These are phyloP conservation scores for Bryum argenteum DNA, from an alignment of 225 moss, liverwort and hornwort genomes.

Conservation along the genomic window DNA sequence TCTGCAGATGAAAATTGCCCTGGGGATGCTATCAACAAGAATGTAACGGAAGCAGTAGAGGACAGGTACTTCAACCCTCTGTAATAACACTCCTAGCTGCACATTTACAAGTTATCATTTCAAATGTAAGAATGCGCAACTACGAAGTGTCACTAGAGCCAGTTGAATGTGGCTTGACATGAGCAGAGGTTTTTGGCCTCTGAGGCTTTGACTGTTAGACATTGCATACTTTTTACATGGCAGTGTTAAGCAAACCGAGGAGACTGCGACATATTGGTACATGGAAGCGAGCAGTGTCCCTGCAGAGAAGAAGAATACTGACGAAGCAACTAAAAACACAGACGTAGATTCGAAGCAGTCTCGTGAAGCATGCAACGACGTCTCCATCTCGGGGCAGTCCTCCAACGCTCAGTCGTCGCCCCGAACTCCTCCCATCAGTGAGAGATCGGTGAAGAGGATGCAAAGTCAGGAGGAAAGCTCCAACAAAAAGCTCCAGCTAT, in stretches of 20 bases:
- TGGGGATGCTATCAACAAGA: constrained; percentile 50
- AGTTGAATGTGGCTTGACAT: too few relatives aligned
- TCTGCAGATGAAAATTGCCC: constrained; percentile 49
- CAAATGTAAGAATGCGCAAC: too few relatives aligned
- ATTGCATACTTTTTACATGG: too few relatives aligned
- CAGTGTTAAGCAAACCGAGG: constrained; percentile 36
- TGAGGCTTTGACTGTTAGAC: too few relatives aligned
- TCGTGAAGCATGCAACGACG: constrained; percentile 17
- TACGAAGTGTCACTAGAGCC: too few relatives aligned
- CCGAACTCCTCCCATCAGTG: constrained; percentile 50
- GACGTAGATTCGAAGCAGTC: constrained; percentile 21
- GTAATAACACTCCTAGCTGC: background rate
- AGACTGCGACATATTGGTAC: constrained; percentile 59
- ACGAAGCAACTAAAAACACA: constrained; percentile 27
- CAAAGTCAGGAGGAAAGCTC: constrained; percentile 39
- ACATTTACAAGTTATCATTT: background rate
- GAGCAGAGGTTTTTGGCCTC: too few relatives aligned
- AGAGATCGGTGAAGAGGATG: constrained; percentile 47
- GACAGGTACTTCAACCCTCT: constrained; percentile 34
- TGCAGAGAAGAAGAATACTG: constrained; percentile 38
- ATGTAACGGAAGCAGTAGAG: constrained; percentile 54
- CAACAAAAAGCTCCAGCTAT: constrained; percentile 34
- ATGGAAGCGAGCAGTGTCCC: constrained; percentile 62
- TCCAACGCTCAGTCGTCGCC: constrained; percentile 33
- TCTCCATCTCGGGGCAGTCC: constrained; percentile 23